Evolutionary conservation across 2,329 filamentous ascomycete genomes (phyloP).

Genomic region (Penicillium polonicum): DNA sequence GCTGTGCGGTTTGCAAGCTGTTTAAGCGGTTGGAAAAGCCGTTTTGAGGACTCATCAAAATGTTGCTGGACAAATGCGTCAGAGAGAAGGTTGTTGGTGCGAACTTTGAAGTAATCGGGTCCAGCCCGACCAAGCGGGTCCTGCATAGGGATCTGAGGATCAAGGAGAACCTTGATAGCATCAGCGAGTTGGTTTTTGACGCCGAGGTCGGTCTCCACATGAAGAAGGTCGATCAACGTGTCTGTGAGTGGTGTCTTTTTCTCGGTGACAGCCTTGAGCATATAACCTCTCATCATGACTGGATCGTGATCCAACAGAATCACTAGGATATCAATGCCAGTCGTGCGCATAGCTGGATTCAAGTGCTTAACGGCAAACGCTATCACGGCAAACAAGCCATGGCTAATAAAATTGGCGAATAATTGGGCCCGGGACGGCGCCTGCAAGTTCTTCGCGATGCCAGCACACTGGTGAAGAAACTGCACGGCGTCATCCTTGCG

Average conservation of each 20-base stretch:
- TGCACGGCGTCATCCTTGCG: conserved; percentile 91
- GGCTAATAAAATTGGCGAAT: conserved; percentile 84
- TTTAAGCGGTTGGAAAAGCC: conserved; percentile 82
- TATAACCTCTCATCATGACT: conserved; percentile 87
- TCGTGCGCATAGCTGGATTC: conserved; percentile 82
- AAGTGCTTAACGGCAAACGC: conserved; percentile 84
- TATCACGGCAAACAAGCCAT: conserved; percentile 85
- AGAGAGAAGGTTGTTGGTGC: conserved; percentile 69
- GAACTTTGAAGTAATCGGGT: conserved; percentile 67
- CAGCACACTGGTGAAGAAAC: conserved; percentile 94
- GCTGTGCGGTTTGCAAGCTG: conserved; percentile 67
- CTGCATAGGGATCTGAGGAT: conserved; percentile 63
- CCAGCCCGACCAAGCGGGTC: conserved; percentile 61
- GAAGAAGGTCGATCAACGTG: conserved; percentile 84
- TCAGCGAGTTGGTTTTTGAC: conserved; percentile 96
- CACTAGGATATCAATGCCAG: conserved; percentile 89
- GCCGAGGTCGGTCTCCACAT: conserved; percentile 88
- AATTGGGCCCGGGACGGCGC: conserved; percentile 74
- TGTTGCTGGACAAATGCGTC: conserved; percentile 84
- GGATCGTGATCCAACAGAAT: conserved; percentile 95
- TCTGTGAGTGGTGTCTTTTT: conserved; percentile 84
- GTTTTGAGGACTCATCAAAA: conserved; percentile 81
- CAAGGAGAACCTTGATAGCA: conserved; percentile 88
- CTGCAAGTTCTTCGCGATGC: conserved; percentile 91
- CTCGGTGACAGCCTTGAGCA: conserved; percentile 87